Evolutionary conservation across 192 early-diverging fungal genomes (phyloP).

Genomic region (Coemansia sp.): DNA sequence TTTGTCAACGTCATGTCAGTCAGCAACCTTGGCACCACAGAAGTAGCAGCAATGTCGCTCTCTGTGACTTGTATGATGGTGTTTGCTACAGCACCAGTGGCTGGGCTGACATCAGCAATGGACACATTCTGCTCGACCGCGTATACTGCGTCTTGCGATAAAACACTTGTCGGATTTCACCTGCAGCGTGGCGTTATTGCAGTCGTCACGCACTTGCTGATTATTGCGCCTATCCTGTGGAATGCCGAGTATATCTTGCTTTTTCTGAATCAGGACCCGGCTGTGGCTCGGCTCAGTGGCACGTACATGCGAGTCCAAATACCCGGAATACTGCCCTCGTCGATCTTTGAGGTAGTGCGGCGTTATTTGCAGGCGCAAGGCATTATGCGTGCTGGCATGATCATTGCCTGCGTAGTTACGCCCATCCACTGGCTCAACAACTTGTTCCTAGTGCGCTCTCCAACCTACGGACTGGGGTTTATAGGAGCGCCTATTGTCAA

Average conservation of each 20-base stretch:
- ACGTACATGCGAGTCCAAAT: slow-evolving; percentile 67
- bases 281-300: slow-evolving; percentile 66
- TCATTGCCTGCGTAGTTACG: slow-evolving; percentile 65
- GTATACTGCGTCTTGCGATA: slow-evolving; percentile 65
- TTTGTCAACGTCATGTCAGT: slow-evolving; percentile 61
- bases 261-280: slow-evolving; percentile 68
- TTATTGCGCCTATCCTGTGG: slow-evolving; percentile 71
- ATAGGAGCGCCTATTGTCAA: slow-evolving; percentile 84
- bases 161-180: slow-evolving; percentile 67
- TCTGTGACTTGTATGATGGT: slow-evolving; percentile 71
- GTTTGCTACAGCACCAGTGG: slow-evolving; percentile 61
- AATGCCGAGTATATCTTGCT: slow-evolving; percentile 67
- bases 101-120: slow-evolving; percentile 69
- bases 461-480: slow-evolving; percentile 64
- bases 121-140: slow-evolving; percentile 76
- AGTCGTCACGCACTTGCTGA: slow-evolving; percentile 65
- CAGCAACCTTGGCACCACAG: slow-evolving; percentile 63
- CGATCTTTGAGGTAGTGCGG: slow-evolving; percentile 84
- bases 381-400: slow-evolving; percentile 81
- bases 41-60: slow-evolving; percentile 69
- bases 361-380: slow-evolving; percentile 88
- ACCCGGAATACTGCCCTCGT: slow-evolving; percentile 69
- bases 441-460: slow-evolving; percentile 75
- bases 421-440: slow-evolving; percentile 74
- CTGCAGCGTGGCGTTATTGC: slow-evolving; percentile 80